A percentile compares a stretch with the other conserved stretches of the same genome.
Evolutionary conservation across 768 basidiomycete species (phyloP).

Genomic region (Albatrellus ellisii): DNA sequence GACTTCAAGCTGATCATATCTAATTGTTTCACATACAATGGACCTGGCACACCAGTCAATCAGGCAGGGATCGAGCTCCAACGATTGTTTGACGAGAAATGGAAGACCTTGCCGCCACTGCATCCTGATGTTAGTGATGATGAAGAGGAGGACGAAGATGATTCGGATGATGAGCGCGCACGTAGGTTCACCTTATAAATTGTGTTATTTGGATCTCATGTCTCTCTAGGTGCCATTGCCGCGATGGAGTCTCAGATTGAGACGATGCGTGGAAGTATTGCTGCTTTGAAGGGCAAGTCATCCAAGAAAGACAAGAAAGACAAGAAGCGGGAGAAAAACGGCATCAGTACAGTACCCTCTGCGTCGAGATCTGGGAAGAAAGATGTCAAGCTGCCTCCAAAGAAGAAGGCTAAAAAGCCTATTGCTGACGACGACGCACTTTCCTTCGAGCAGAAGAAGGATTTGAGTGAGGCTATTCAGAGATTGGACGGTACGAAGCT

Average conservation of each 20-base stretch:
- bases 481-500: constrained; percentile 73
- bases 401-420: constrained; percentile 45
- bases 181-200: constrained; percentile 32
- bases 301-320: constrained; percentile 58
- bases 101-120: constrained; percentile 62
- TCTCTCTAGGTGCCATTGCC: constrained; percentile 48
- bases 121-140: constrained; percentile 40
- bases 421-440: constrained; percentile 69
- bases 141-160: constrained; percentile 50
- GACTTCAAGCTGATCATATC: constrained; percentile 94
- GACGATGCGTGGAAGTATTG: constrained; percentile 58
- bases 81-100: constrained; percentile 85
- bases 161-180: constrained; percentile 49
- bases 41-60: constrained; percentile 76
- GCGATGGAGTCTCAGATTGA: constrained; percentile 75
- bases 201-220: constrained; percentile 10
- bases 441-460: constrained; percentile 96
- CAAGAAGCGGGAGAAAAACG: constrained; percentile 41
- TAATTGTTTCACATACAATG: constrained; percentile 91
- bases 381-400: constrained; percentile 30
- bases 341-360: constrained; percentile 43
- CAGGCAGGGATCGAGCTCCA: constrained; percentile 79
- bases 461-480: constrained; percentile 88
- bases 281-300: constrained; percentile 35
- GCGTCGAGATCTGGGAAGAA: constrained; percentile 41